Evolutionary conservation across 306 rosid species (phyloP), one percentile per base, ranked within the genome.

Genomic region (Cicer judaicum): DNA sequence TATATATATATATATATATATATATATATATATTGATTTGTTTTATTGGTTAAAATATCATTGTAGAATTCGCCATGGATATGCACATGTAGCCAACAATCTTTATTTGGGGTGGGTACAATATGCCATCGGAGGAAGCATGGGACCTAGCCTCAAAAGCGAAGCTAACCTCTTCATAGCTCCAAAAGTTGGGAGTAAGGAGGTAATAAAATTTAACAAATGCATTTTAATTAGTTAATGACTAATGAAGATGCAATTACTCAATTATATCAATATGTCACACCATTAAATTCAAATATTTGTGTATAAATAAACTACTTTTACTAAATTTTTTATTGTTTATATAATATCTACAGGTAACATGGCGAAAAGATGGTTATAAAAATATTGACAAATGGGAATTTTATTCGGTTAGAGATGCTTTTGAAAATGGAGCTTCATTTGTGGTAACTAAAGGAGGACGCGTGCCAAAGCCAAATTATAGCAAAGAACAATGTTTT

Each of bases 161-260:
- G 80, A 85, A 64, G 41, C 85, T 61, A 85, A 85, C 64, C 81
- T 82, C 13, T 83, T 85, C 11, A 80, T 86, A 80, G 87, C 85
- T 65, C 85, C 87, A 0, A 70, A 41, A 40, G 34, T 48, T 0
- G 80, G 85, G 10, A 86, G 38, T 7, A 78, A 81, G 7, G 87
- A 80, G 85, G 87, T 83, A 80, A 13, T 4, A 0, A 10, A 64
- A 15, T n/a, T 48, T 49, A 55, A 5, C 7, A 16, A 43, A 48
- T 69, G 7, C 12, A 49, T 41, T 57, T 68, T 4, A 68, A 60
- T 5, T 29, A 41, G 3, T 29, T 29, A 73, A 10, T 73, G 13
- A 48, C 19, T 14, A 44, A 44, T 14, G 16, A 73, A 59, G 4
- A 57, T 55, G n/a, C 55, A 21, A 21, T 66, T 53, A 7, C 1